A percentile compares a stretch with the other conserved stretches of the same genome.
Evolutionary conservation across 371 early-diverging fungal genomes (phyloP).

Genomic region (Mucor plumbeus): DNA sequence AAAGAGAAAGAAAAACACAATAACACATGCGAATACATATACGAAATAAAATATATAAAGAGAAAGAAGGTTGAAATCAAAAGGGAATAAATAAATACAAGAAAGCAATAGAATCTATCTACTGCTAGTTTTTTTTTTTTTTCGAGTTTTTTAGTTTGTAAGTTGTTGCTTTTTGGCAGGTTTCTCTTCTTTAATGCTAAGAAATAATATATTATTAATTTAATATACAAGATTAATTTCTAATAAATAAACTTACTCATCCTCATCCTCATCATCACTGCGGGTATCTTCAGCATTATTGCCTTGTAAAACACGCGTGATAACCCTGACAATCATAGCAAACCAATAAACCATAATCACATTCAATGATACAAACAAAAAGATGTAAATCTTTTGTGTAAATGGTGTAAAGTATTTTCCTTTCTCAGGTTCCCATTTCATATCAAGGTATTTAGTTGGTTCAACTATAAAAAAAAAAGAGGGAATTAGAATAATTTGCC

Average conservation of each 20-base stretch:
- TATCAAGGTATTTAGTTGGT: slow-evolving; percentile 50
- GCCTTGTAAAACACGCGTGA: slow-evolving; percentile 66
- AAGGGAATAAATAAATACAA: slow-evolving; percentile 9
- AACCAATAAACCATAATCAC: slow-evolving; percentile 81
- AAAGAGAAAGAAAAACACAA: not conserved
- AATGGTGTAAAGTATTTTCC: slow-evolving; percentile 63
- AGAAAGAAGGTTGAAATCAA: not conserved
- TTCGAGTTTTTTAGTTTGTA: not conserved
- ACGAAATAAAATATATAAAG: not conserved
- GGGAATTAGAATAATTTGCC: not conserved
- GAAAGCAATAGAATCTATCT: slow-evolving; percentile 7
- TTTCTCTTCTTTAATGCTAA: slow-evolving; percentile 7
- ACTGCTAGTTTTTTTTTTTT: not conserved
- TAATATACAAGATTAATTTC: not conserved
- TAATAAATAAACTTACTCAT: slow-evolving; percentile 26
- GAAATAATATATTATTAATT: not conserved
- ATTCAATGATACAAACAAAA: slow-evolving; percentile 66
- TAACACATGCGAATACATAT: not conserved
- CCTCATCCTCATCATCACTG: slow-evolving; percentile 70
- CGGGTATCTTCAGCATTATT: slow-evolving; percentile 75
- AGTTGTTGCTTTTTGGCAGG: slow-evolving; percentile 3
- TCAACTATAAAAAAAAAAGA: slow-evolving; percentile 35
- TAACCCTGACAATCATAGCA: slow-evolving; percentile 70
- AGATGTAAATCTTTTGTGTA: slow-evolving; percentile 60
- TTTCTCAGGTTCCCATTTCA: slow-evolving; percentile 71